Conservation (phyloP, 2,329 filamentous ascomycete genomes). For the Colletotrichum siamense region DNA sequence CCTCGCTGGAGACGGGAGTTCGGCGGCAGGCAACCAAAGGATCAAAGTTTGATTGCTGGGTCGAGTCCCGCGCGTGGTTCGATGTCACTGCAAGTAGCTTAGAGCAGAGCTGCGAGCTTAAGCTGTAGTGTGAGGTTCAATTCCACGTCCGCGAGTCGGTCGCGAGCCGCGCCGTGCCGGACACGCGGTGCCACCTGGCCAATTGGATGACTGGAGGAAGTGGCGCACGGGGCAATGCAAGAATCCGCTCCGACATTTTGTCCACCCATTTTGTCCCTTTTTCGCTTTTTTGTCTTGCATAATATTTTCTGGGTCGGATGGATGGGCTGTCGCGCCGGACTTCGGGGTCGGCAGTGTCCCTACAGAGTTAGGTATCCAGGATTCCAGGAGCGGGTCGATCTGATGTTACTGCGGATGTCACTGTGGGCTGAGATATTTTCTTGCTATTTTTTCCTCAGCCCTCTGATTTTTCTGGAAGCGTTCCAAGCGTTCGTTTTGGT, state of each 20-base stretch:
- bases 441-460: neutral
- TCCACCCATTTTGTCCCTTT: neutral
- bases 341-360: neutral
- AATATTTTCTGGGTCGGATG: neutral
- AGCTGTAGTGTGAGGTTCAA: neutral
- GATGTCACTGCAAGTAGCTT: neutral
- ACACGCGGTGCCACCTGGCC: constrained; percentile 1
- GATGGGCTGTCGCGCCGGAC: neutral
- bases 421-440: neutral
- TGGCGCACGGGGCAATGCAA: neutral
- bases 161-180: neutral
- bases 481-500: neutral
- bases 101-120: neutral
- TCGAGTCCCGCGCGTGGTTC: neutral
- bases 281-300: neutral
- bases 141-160: neutral
- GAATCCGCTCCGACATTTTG: neutral
- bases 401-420: neutral
- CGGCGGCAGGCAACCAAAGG: neutral
- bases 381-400: neutral
- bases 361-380: neutral
- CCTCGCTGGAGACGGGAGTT: neutral
- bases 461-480: constrained; percentile 2
- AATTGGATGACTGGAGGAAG: neutral
- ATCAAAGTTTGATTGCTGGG: neutral